Conservation (phyloP, 352 stramenopile genomes). For the Globisporangium iwayamae region DNA sequence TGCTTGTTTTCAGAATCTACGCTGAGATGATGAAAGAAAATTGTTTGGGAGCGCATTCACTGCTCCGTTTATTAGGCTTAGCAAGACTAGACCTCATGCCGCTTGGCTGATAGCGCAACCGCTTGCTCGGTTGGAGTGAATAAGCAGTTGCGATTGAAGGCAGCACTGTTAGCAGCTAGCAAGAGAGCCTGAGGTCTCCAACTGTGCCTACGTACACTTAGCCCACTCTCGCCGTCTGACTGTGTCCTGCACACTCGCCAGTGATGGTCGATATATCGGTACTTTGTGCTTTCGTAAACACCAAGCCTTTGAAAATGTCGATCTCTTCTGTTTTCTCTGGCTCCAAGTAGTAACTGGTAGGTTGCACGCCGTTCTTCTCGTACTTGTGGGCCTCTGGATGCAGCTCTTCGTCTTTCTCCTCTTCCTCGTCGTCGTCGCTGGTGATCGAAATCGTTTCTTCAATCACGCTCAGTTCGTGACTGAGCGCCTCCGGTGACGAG, state of each 20-base stretch:
- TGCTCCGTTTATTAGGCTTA: too few relatives aligned
- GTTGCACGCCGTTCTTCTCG: neutral
- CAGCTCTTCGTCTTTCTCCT: slow-evolving; percentile 6
- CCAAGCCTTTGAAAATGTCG: slow-evolving; percentile 9
- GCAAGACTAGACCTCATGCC: too few relatives aligned
- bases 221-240: neutral
- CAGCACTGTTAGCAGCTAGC: too few relatives aligned
- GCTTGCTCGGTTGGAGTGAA: too few relatives aligned
- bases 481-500: neutral
- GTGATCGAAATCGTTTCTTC: slow-evolving; percentile 2
- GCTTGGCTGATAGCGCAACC: too few relatives aligned
- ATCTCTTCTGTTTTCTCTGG: neutral
- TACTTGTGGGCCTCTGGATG: neutral
- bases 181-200: neutral
- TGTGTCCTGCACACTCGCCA: neutral
- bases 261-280: neutral
- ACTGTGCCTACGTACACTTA: neutral
- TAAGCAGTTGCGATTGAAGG: too few relatives aligned
- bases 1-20: too few relatives aligned
- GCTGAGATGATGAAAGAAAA: too few relatives aligned
- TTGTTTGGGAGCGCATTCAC: too few relatives aligned
- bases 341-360: neutral
- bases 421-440: slow-evolving; percentile 3
- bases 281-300: neutral
- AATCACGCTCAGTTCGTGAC: neutral